Evolutionary conservation across 31 red algal species (phyloP).

Genomic region (Endocladia muricata): DNA sequence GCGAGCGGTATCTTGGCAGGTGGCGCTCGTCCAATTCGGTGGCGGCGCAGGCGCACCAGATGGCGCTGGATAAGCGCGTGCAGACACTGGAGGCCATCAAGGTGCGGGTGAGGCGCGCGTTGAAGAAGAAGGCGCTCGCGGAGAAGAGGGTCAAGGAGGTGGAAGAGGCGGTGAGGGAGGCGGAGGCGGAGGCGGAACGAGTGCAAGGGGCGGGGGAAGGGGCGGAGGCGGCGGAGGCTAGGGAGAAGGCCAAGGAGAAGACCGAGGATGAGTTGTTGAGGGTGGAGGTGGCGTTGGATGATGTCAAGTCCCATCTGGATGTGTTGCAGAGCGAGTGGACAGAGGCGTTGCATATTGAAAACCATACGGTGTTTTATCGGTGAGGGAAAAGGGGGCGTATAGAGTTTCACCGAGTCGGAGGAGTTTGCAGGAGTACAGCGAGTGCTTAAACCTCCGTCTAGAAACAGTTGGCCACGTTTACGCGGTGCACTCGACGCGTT

Average conservation of each 20-base stretch:
- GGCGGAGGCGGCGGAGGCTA: not conserved
- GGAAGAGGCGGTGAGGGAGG: not conserved
- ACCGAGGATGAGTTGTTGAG: not conserved
- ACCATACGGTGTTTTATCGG: conserved; percentile 39
- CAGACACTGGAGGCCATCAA: conserved; percentile 15
- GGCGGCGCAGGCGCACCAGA: conserved; percentile 5
- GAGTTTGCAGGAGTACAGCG: too few species aligned
- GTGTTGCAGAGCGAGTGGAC: conserved; percentile 17
- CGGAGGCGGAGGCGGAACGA: not conserved
- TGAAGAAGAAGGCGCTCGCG: conserved; percentile 4
- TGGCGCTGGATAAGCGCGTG: conserved; percentile 15
- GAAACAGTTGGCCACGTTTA: too few species aligned
- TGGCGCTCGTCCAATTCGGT: conserved; percentile 9
- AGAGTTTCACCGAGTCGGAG: too few species aligned
- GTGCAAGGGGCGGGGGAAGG: not conserved
- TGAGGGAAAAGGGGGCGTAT: too few species aligned
- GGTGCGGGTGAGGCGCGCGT: conserved; percentile 6
- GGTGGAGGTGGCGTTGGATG: not conserved
- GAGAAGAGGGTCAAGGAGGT: not conserved
- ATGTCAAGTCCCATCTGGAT: not conserved
- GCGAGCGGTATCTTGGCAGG: not conserved
- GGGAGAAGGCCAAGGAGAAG: not conserved
- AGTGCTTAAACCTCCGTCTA: too few species aligned
- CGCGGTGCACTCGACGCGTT: too few species aligned
- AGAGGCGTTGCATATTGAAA: conserved; percentile 38